These are phyloP conservation scores for Hirsutella thompsonii DNA, from an alignment of 2,329 filamentous ascomycete genomes.

Conservation along the genomic window DNA sequence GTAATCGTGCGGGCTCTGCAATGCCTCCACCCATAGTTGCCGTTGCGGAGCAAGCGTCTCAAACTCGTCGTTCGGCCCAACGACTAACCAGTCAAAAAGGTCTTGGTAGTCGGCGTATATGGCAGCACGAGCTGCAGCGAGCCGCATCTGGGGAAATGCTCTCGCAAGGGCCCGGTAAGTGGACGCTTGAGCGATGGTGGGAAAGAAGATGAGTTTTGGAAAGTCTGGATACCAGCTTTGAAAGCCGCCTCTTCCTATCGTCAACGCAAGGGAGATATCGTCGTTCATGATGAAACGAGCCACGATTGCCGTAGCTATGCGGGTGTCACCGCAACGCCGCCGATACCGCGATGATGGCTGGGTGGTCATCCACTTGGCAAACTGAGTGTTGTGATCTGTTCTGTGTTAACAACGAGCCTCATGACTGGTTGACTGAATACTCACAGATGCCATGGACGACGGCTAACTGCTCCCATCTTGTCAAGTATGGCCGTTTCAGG, in stretches of 20 bases:
- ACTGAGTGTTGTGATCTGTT: constrained; percentile 19
- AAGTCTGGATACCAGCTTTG: constrained; percentile 4
- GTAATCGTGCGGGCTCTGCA: not conserved
- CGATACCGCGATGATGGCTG: constrained; percentile 1
- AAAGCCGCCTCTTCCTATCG: not conserved
- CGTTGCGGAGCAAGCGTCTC: not conserved
- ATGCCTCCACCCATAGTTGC: not conserved
- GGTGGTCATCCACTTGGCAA: constrained; percentile 19
- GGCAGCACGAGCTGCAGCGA: constrained; percentile 4
- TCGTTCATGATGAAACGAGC: constrained; percentile 19
- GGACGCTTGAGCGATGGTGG: constrained; percentile 16
- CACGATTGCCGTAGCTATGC: constrained; percentile 8
- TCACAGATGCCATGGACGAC: constrained; percentile 18
- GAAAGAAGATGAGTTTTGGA: constrained; percentile 26
- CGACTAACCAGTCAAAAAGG: constrained; percentile 1
- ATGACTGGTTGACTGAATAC: not conserved
- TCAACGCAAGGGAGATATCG: constrained; percentile 9
- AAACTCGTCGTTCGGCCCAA: not conserved
- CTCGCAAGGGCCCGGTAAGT: constrained; percentile 18
- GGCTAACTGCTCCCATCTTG: constrained; percentile 13
- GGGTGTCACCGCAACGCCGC: not conserved
- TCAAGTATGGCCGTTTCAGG: constrained; percentile 14
- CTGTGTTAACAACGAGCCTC: not conserved
- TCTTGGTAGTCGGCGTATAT: constrained; percentile 8
- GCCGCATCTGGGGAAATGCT: constrained; percentile 3